Evolutionary conservation across 306 rosid genomes (phyloP), one percentile per base, ranked within the genome.

Genomic region (Pterocarpus santalinus): DNA sequence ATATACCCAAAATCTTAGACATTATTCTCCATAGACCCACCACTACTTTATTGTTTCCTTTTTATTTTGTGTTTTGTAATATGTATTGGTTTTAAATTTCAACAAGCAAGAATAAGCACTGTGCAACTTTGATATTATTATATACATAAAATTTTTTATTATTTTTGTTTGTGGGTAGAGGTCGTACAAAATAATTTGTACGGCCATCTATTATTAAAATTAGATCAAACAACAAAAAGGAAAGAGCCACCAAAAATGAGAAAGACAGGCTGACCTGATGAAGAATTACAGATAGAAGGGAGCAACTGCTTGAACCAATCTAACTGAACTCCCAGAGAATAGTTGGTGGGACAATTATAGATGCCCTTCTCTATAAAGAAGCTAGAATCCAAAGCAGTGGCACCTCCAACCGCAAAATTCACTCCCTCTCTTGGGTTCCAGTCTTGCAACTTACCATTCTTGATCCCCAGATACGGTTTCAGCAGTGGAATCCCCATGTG

Each of bases 331-430:
- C 57, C 2, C 0, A 87, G 64, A 51, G 88, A 71, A 49, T 65
- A 15, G 44, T 84, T 87, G 7, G 84, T 84, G 7, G 2, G 1
- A 22, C 28, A 0, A 39, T 4, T 5, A 13, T 4, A 4, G 5
- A 41, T 16, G 47, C 82, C 83, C 46, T 32, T 74, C 16, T 73
- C 47, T 8, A 9, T 33, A 28, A 87, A 76, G 81, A 69, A 78
- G 32, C 9, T 64, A 0, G 17, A 44, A 15, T 81, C 85, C 44
- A 82, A 55, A 4, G 82, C 88, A 0, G 88, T 87, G 30, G 90
- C 86, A 53, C 90, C 90, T 4, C 6, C 22, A 5, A 87, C 85
- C 0, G 88, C 88, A 11, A 87, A 87, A 72, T 87, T 87, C 62
- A 85, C 58, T 5, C 88, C 88, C 41, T 58, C 76, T 8, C n/a